Evolutionary conservation across 1,139 yeast genomes (phyloP), one percentile per base, ranked within the genome.

Genomic region (Candida sojae): DNA sequence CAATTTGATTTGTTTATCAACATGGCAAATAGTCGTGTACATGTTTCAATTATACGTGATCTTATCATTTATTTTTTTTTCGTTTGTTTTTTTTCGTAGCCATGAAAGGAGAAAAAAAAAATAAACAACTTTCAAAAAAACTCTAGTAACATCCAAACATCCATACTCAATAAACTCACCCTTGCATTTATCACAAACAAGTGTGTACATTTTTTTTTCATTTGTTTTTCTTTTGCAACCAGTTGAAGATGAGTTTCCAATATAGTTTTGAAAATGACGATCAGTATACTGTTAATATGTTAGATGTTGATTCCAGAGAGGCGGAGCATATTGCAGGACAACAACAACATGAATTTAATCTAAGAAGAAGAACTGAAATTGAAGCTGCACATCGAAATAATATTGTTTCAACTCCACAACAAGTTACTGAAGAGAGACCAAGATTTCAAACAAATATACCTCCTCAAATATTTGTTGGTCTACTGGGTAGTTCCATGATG

Each of bases 401-500:
- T 43, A 37, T 21, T 5, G 39, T 13, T 25, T 4, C 28, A 23
- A 30, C 21, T 8, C 44, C 29, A 7, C 42, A 29, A 21, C 38
- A 28, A 33, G 34, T 6, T 4, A 39, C n/a, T 8, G 8, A 42
- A 35, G 28, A 34, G 13, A 17, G 37, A 37, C 8, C 30, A 21
- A n/a, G 28, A 12, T 36, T 10, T 7, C 45, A 42, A 39, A 34
- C 23, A n/a, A 25, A 12, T 39, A 1, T 11, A 17, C 30, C 31
- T n/a, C 13, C 17, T 8, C 34, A 10, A n/a, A 44, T 45, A 26
- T 53, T 53, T 42, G 41, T 45, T 31, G 51, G 21, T 17, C 21
- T 46, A 37, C 40, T 36, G 6, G 50, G 49, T 28, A 60, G 60
- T 7, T 57, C 69, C 26, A 48, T 67, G 51, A 46, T 57, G 13